Evolutionary conservation across 179 eudicot genomes (phyloP).

Genomic region (Silene vulgaris): DNA sequence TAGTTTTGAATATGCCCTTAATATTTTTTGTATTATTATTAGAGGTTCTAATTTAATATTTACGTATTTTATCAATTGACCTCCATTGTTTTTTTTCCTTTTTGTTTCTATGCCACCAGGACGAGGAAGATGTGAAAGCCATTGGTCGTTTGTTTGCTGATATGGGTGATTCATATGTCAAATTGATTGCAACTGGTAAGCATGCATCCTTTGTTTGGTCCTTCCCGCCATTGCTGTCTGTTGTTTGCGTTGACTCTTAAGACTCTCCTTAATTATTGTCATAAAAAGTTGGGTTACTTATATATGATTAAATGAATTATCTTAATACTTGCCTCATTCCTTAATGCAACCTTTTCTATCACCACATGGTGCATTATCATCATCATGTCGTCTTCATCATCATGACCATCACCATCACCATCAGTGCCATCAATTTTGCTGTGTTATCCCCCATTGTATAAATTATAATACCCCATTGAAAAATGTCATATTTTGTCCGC

Average conservation of each 20-base stretch:
- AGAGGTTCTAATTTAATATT: neutral
- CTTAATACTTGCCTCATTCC: neutral
- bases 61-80: conserved; percentile 4
- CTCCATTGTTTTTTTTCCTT: neutral
- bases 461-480: neutral
- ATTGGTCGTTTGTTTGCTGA: conserved; percentile 97
- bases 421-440: neutral
- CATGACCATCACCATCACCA: neutral
- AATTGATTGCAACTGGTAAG: conserved; percentile 90
- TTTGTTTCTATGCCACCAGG: conserved; percentile 42
- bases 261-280: neutral
- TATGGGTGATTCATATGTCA: conserved; percentile 96
- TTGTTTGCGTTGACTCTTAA: conserved; percentile 1
- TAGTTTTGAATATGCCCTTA: neutral
- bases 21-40: neutral
- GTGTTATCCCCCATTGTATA: neutral
- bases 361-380: neutral
- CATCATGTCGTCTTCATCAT: neutral
- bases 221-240: conserved; percentile 20
- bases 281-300: neutral
- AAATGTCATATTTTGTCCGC: neutral
- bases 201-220: conserved; percentile 17
- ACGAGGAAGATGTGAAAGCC: conserved; percentile 98
- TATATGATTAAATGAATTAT: conserved; percentile 2
- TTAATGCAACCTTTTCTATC: neutral